Percentiles rank a stretch among this genome's conserved stretches.
phyloP scores from a whole-genome alignment of 768 basidiomycete species.

The Pleurotus eryngii region DNA sequence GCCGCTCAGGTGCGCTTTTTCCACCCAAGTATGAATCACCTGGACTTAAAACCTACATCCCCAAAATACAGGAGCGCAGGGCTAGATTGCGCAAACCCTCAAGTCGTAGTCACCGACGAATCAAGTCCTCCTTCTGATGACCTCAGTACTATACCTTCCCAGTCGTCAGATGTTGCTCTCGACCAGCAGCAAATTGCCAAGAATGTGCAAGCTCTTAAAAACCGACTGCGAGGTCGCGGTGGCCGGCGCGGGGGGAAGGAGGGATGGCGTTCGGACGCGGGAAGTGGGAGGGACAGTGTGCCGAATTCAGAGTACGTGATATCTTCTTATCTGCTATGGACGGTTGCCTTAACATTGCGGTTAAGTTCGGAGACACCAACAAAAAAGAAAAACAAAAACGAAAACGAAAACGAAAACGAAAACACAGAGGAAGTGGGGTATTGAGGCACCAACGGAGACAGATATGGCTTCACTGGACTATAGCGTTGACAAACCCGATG shows the following conservation, averaged over 20 bases:
- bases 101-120: slow-evolving; percentile 29
- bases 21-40: neutral
- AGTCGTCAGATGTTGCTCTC: slow-evolving; percentile 47
- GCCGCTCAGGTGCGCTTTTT: slow-evolving; percentile 53
- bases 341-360: neutral
- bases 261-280: slow-evolving; percentile 43
- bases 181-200: slow-evolving; percentile 91
- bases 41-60: neutral
- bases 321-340: neutral
- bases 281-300: slow-evolving; percentile 57
- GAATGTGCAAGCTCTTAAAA: slow-evolving; percentile 89
- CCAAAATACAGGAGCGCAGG: slow-evolving; percentile 60
- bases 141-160: slow-evolving; percentile 49
- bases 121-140: slow-evolving; percentile 60
- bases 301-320: slow-evolving; percentile 68
- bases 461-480: slow-evolving; percentile 96
- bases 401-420: slow-evolving; percentile 71
- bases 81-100: slow-evolving; percentile 48
- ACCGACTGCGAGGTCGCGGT: slow-evolving; percentile 73
- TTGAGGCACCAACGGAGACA: slow-evolving; percentile 70
- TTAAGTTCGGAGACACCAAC: slow-evolving; percentile 58
- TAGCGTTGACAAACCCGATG: slow-evolving; percentile 55
- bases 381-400: slow-evolving; percentile 59
- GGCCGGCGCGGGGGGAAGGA: slow-evolving; percentile 50
- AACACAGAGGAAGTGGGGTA: slow-evolving; percentile 88